phyloP scores from a whole-genome alignment of 306 rosid species.

The Gastrolobium bilobum region DNA sequence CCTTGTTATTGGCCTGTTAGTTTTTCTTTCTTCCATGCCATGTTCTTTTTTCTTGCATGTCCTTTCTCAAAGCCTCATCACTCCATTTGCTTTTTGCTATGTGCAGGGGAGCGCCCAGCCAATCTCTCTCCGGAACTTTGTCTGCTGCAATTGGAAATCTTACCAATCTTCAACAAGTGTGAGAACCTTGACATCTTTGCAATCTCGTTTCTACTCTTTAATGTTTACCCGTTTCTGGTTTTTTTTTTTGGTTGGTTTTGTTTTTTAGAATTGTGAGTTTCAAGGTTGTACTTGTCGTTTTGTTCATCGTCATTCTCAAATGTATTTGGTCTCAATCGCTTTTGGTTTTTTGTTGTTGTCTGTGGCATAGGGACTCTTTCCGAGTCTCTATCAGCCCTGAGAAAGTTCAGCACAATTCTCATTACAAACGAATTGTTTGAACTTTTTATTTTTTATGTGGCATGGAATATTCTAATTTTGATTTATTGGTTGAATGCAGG shows the following conservation, averaged over 20 bases:
- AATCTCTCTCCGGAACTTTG: slow-evolving; percentile 86
- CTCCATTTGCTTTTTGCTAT: neutral
- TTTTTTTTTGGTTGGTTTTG: neutral
- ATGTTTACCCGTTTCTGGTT: neutral
- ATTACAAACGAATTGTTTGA: neutral
- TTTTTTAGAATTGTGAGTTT: neutral
- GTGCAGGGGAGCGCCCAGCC: slow-evolving; percentile 95
- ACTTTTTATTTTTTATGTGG: neutral
- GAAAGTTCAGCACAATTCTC: slow-evolving; percentile 13
- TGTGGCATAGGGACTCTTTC: slow-evolving; percentile 6
- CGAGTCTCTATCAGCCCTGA: slow-evolving; percentile 39
- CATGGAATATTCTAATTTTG: slow-evolving; percentile 22
- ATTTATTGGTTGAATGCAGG: slow-evolving; percentile 55
- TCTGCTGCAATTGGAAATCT: slow-evolving; percentile 79
- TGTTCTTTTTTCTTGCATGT: neutral
- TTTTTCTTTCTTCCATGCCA: slow-evolving; percentile 16
- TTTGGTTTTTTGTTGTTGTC: neutral
- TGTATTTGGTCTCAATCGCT: slow-evolving; percentile 13
- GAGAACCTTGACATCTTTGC: slow-evolving; percentile 39
- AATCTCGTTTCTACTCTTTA: neutral
- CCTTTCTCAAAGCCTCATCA: neutral
- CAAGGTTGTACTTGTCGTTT: slow-evolving; percentile 12
- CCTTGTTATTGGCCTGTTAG: slow-evolving; percentile 83
- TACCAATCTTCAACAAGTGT: slow-evolving; percentile 95
- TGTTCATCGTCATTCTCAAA: neutral